Evolutionary conservation across 2,329 filamentous ascomycete genomes (phyloP).

Genomic region (Lecanicillium sp.): DNA sequence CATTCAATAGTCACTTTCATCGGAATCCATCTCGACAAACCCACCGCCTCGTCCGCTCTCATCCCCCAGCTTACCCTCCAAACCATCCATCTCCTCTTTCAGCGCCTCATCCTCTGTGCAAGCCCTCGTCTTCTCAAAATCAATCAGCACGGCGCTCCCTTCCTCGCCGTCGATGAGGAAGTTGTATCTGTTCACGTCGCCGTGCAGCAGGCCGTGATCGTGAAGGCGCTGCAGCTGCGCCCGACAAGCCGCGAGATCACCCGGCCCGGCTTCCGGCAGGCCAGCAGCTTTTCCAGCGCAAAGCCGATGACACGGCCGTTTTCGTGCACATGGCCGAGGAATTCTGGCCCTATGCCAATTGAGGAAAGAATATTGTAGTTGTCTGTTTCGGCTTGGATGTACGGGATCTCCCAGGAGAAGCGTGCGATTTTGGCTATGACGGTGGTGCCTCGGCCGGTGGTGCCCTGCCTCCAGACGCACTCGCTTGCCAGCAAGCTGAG

Average conservation of each 20-base stretch:
- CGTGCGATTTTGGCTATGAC: slow-evolving; percentile 27
- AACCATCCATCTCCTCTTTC: slow-evolving; percentile 23
- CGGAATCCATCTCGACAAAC: too few species aligned
- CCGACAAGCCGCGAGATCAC: slow-evolving; percentile 18
- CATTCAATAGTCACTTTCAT: too few species aligned
- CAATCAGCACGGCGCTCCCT: slow-evolving; percentile 14
- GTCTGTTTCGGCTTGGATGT: slow-evolving; percentile 27
- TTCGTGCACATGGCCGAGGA: slow-evolving; percentile 21
- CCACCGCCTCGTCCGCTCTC: slow-evolving; percentile 22
- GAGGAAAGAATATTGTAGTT: slow-evolving; percentile 24
- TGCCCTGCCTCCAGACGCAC: slow-evolving; percentile 19
- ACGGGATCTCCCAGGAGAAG: slow-evolving; percentile 28
- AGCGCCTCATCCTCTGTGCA: slow-evolving; percentile 19
- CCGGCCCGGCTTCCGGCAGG: slow-evolving; percentile 13
- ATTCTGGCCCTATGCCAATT: slow-evolving; percentile 25
- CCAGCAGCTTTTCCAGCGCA: slow-evolving; percentile 20
- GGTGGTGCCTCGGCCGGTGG: slow-evolving; percentile 1
- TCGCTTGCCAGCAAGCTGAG: slow-evolving; percentile 23
- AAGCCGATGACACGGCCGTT: slow-evolving; percentile 20
- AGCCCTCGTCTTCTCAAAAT: slow-evolving; percentile 13
- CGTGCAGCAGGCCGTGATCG: slow-evolving; percentile 13
- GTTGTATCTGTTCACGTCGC: slow-evolving; percentile 18
- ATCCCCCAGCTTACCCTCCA: slow-evolving; percentile 23
- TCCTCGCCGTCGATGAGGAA: slow-evolving; percentile 12
- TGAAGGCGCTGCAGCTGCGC: slow-evolving; percentile 18